These are phyloP conservation scores for Xylariaceae sp. DNA, from an alignment of 2,329 filamentous ascomycete genomes.

Conservation along the genomic window DNA sequence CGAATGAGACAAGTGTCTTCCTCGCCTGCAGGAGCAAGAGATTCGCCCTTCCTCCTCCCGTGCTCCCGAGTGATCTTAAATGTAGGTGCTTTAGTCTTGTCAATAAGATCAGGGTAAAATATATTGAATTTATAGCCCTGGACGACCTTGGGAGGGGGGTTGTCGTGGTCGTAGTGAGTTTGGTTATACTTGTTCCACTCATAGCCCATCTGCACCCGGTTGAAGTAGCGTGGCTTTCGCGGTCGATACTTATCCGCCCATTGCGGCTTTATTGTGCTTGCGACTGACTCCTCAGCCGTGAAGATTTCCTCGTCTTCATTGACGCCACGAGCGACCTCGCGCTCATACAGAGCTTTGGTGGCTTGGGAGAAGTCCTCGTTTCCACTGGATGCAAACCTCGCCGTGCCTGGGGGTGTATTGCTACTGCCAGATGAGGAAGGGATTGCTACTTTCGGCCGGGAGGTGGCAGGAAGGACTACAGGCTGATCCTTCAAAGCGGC, in stretches of 20 bases:
- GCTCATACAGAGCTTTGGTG: conserved; percentile 87
- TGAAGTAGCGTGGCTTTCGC: conserved; percentile 95
- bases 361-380: conserved; percentile 85
- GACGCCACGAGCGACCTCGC: conserved; percentile 89
- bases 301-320: conserved; percentile 97
- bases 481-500: conserved; percentile 39
- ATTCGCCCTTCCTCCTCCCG: conserved; percentile 86
- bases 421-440: conserved; percentile 41
- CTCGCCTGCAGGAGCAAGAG: conserved; percentile 89
- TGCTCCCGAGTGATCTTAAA: conserved; percentile 96
- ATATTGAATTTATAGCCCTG: conserved; percentile 99
- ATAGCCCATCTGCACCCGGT: conserved; percentile 97
- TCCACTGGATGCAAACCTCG: conserved; percentile 71
- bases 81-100: conserved; percentile 91
- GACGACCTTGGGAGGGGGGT: conserved; percentile 95
- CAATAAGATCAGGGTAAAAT: conserved; percentile 96
- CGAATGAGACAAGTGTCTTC: conserved; percentile 97
- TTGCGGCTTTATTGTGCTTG: conserved; percentile 66
- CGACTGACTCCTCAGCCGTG: conserved; percentile 82
- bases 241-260: conserved; percentile 88
- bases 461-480: conserved; percentile 29
- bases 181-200: conserved; percentile 99
- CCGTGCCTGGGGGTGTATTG: conserved; percentile 60
- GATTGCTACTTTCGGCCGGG: conserved; percentile 27
- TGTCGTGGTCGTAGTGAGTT: conserved; percentile 98